Evolutionary conservation across 2,329 filamentous ascomycete genomes (phyloP).

Genomic region (Trichoderma lentiforme): DNA sequence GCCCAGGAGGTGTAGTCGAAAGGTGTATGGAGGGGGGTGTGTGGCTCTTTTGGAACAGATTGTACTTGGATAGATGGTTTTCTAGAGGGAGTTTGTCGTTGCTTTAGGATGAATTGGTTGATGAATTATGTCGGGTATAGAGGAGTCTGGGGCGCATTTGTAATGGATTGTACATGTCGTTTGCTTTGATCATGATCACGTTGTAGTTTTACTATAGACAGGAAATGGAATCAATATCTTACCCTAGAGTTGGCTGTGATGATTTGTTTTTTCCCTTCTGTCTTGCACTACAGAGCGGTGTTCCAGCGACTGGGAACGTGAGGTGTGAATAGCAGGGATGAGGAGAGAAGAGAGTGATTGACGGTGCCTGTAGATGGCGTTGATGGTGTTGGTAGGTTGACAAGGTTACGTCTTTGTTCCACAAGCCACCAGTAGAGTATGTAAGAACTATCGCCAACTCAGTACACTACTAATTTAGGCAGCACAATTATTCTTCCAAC

Average conservation of each 20-base stretch:
- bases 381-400: neutral
- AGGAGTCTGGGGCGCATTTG: neutral
- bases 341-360: neutral
- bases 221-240: neutral
- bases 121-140: neutral
- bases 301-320: neutral
- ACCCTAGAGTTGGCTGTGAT: neutral
- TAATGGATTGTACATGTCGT: neutral
- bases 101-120: neutral
- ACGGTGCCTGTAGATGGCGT: neutral
- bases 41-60: neutral
- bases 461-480: neutral
- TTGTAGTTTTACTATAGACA: neutral
- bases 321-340: neutral
- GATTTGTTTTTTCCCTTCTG: neutral
- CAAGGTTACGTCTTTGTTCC: neutral
- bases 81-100: neutral
- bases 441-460: neutral
- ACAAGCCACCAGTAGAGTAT: neutral
- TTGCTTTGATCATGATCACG: neutral
- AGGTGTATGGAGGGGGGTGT: neutral
- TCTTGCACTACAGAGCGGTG: neutral
- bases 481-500: neutral
- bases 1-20: slow-evolving; percentile 23
- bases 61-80: neutral